Base-by-base conservation (phyloP, 2,329 filamentous ascomycete genomes). In the Trichophyton verrucosum region DNA sequence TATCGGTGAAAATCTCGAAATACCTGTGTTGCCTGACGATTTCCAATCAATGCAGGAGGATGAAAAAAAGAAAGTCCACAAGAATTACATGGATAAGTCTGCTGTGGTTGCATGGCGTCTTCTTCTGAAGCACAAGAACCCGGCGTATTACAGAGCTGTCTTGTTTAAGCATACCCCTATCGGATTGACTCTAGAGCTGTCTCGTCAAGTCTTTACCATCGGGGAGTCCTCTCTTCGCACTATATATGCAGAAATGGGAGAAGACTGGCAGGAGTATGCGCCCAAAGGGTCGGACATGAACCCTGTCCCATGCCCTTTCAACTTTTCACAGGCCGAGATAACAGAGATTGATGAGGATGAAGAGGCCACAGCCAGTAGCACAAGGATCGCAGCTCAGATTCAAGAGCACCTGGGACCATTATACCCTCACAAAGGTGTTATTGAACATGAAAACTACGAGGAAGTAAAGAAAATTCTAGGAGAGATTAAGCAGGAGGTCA, bases 111-210 rank as follows among this genome's bases (percentile, higher is more conserved):
- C 55, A 60, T 64, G 62, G 62, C 60, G 62, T 11, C 51, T 49
- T 47, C 60, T 61, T 36, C 51, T 64, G 46, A 36, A 62, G 33
- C 51, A 51, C 33, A 60, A 64, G 57, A 64, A 60, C 62, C 47
- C 60, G 22, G 46, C 36, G 2, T 51, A 59, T 33, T 61, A 64
- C 40, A 49, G 40, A 44, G 62, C 56, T 11, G n/a, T 60, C 38
- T 44, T 57, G 53, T 64, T 64, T 53, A 57, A 55, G 58, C 46
- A 61, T 38, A 64, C 57, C 2, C 22, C 62, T 40, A 58, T 66
- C 0, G 70, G 66, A 24, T 65, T 68, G 13, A 51, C 71, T 47
- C 68, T 70, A 27, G 69, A 69, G 58, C 67, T 71, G 63, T 66
- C 65, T 8, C 67, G 67, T 44, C 66, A 64, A 2, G 69, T 70